Evolutionary conservation across 139 green algal species (phyloP).

Genomic region (Mesostigma viride): DNA sequence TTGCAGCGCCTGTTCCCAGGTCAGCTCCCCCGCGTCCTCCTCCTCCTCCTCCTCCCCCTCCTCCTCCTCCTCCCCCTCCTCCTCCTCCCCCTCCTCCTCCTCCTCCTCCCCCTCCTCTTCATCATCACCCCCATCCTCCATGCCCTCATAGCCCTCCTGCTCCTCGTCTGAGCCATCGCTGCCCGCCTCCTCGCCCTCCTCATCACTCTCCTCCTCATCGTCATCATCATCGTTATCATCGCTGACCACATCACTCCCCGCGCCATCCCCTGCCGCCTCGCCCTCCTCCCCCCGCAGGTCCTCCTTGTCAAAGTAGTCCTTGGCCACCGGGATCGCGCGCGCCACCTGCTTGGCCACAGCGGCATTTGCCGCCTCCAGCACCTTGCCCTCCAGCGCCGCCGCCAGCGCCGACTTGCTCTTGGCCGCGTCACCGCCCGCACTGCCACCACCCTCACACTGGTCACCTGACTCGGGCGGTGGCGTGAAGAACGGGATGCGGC

Average conservation of each 20-base stretch:
- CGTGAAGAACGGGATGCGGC: constrained; percentile 92
- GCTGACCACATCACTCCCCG: not conserved
- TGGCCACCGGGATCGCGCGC: not conserved
- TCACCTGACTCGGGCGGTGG: constrained; percentile 57
- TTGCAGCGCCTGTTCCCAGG: not conserved
- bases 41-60: not conserved
- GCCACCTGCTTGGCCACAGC: not conserved
- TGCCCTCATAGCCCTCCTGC: not conserved
- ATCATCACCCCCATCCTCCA: constrained; percentile 3
- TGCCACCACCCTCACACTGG: not conserved
- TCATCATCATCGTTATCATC: not conserved
- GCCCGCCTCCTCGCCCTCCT: not conserved
- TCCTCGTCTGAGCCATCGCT: not conserved
- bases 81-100: not conserved
- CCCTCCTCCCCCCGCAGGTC: not conserved
- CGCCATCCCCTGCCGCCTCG: not conserved
- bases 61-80: not conserved
- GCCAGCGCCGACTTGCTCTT: not conserved
- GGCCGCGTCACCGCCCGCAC: not conserved
- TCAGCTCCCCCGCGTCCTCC: not conserved
- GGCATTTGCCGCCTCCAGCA: constrained; percentile 3
- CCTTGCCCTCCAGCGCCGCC: not conserved
- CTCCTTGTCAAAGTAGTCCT: not conserved
- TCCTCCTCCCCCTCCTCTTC: not conserved
- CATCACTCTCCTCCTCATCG: not conserved